Percentiles rank a stretch among this genome's conserved stretches.
phyloP scores from a whole-genome alignment of 257 asterid genomes.

The Solanum habrochaites region DNA sequence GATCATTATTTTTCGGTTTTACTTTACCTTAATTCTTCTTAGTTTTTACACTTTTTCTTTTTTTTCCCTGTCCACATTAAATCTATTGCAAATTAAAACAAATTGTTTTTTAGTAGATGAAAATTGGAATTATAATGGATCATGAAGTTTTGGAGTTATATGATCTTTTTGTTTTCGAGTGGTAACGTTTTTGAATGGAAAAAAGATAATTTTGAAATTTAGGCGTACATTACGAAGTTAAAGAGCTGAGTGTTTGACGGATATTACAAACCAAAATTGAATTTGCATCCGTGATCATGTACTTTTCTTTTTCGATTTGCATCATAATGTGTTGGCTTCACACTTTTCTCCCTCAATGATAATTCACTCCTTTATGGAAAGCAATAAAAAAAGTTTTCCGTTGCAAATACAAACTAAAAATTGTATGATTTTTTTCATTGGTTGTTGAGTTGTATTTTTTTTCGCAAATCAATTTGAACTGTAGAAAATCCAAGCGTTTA shows the following conservation, averaged over 20 bases:
- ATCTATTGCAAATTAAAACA: neutral
- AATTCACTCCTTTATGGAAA: no score
- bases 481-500: neutral
- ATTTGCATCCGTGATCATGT: neutral
- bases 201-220: neutral
- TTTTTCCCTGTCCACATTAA: neutral
- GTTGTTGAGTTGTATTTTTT: neutral
- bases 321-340: neutral
- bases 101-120: neutral
- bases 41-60: neutral
- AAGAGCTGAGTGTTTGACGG: neutral
- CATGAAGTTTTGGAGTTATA: neutral
- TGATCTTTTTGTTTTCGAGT: neutral
- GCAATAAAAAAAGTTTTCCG: no score
- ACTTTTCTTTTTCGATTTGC: neutral
- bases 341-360: neutral
- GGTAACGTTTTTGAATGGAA: neutral
- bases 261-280: neutral
- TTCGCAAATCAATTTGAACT: neutral
- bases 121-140: neutral
- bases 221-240: accelerated
- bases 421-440: neutral
- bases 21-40: neutral
- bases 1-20: neutral
- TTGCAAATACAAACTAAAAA: neutral